These are phyloP conservation scores for Phytophthora litchii DNA, from an alignment of 352 stramenopile genomes.

Conservation along the genomic window DNA sequence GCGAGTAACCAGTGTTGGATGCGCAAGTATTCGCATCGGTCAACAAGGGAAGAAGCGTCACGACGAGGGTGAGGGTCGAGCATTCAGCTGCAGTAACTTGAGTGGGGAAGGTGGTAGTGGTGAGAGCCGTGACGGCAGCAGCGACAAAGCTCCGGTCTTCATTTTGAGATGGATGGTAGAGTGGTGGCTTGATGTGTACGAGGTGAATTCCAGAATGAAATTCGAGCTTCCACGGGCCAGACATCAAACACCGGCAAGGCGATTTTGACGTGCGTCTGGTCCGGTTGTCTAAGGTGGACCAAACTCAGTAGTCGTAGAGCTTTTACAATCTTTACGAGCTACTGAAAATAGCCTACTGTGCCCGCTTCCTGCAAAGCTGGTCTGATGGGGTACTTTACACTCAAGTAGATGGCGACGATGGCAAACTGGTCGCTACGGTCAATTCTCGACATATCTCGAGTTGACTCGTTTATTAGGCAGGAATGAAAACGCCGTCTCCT, in stretches of 20 bases:
- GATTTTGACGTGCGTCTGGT: slow-evolving; percentile 26
- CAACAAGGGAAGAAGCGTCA: slow-evolving; percentile 26
- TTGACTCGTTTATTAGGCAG: neutral
- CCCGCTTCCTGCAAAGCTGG: slow-evolving; percentile 6
- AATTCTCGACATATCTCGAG: slow-evolving; percentile 25
- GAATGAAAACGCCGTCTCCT: neutral
- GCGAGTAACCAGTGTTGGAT: slow-evolving; percentile 32
- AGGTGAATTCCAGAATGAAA: slow-evolving; percentile 29
- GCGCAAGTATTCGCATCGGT: slow-evolving; percentile 32
- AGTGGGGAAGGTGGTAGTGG: slow-evolving; percentile 11
- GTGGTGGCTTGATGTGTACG: slow-evolving; percentile 10
- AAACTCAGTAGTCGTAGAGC: neutral
- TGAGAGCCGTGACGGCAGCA: slow-evolving; percentile 11
- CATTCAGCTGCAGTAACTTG: slow-evolving; percentile 24
- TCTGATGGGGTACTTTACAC: slow-evolving; percentile 13
- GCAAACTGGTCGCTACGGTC: slow-evolving; percentile 10
- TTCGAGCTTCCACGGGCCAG: neutral
- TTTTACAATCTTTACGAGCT: neutral
- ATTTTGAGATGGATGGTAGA: slow-evolving; percentile 5
- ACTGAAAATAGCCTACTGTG: neutral
- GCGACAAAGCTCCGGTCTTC: slow-evolving; percentile 26
- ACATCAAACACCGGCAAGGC: slow-evolving; percentile 1
- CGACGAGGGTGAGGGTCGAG: slow-evolving; percentile 20
- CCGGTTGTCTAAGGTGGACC: neutral
- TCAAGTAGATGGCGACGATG: slow-evolving; percentile 11